phyloP scores from a whole-genome alignment of 148 eudicot genomes.

The Silene latifolia region DNA sequence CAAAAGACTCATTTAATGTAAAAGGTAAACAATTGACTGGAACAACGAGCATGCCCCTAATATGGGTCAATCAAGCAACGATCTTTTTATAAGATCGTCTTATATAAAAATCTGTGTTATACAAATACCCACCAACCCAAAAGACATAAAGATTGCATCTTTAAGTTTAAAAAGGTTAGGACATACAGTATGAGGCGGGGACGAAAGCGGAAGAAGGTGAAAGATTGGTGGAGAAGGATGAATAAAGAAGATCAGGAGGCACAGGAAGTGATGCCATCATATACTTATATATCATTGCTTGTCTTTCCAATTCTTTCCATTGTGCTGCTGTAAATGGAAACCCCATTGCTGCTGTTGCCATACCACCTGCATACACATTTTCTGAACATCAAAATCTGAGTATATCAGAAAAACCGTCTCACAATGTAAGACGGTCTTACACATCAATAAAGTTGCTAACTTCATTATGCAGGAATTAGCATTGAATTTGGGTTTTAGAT shows the following conservation, averaged over 20 bases:
- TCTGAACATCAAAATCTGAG: neutral
- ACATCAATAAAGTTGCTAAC: neutral
- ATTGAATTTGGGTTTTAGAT: neutral
- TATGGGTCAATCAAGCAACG: neutral
- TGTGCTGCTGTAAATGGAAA: slow-evolving; percentile 72
- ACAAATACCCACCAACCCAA: slow-evolving; percentile 1
- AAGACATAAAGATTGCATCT: neutral
- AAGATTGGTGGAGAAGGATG: slow-evolving; percentile 24
- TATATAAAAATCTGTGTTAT: no score
- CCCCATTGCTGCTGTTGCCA: slow-evolving; percentile 41
- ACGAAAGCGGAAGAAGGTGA: slow-evolving; percentile 18
- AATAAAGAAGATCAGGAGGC: slow-evolving; percentile 59
- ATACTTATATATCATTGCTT: slow-evolving; percentile 79
- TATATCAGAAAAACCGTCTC: no score
- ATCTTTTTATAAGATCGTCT: neutral
- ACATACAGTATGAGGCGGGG: slow-evolving; percentile 33
- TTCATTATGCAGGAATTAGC: neutral
- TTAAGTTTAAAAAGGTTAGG: neutral
- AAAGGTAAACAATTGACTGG: no score
- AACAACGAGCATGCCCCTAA: no score
- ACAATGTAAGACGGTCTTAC: no score
- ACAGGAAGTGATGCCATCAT: slow-evolving; percentile 70
- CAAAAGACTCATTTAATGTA: no score
- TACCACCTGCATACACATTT: slow-evolving; percentile 29
- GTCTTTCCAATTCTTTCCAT: slow-evolving; percentile 75